Evolutionary conservation across 306 rosid species (phyloP).

Genomic region (Astragalus glycyphyllos): DNA sequence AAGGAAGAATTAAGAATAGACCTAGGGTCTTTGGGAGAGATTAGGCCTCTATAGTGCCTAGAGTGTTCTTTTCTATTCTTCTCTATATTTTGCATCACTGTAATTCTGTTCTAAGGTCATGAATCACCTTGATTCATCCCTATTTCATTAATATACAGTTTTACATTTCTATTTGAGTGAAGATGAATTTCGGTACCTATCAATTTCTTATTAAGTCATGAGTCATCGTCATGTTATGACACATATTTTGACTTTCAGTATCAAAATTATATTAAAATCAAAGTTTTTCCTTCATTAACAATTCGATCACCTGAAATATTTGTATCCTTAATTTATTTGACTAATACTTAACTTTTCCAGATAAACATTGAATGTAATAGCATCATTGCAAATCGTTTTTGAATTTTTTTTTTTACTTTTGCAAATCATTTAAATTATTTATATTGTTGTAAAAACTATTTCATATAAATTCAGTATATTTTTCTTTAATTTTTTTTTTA

Average conservation of each 20-base stretch:
- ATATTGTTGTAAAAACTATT: neutral
- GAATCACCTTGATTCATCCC: too few species aligned
- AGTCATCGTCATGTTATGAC: slow-evolving; percentile 1
- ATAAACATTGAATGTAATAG: slow-evolving; percentile 1
- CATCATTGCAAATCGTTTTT: neutral
- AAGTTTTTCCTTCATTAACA: neutral
- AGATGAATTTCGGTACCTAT: too few species aligned
- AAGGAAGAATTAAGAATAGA: too few species aligned
- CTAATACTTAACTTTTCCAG: neutral
- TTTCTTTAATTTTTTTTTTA: neutral
- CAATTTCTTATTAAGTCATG: slow-evolving; percentile 1
- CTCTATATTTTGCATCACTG: too few species aligned
- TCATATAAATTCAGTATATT: slow-evolving; percentile 7
- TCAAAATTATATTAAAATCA: neutral
- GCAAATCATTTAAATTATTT: neutral
- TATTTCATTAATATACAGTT: too few species aligned
- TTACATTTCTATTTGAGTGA: too few species aligned
- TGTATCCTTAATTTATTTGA: slow-evolving; percentile 11
- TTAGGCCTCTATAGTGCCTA: too few species aligned
- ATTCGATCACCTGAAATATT: neutral
- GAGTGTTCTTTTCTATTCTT: too few species aligned
- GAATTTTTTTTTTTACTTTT: neutral
- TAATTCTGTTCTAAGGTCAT: too few species aligned
- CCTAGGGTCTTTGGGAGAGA: too few species aligned
- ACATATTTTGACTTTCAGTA: slow-evolving; percentile 2